phyloP scores from a whole-genome alignment of 2,329 filamentous ascomycete species.

The Colletotrichum salicis region DNA sequence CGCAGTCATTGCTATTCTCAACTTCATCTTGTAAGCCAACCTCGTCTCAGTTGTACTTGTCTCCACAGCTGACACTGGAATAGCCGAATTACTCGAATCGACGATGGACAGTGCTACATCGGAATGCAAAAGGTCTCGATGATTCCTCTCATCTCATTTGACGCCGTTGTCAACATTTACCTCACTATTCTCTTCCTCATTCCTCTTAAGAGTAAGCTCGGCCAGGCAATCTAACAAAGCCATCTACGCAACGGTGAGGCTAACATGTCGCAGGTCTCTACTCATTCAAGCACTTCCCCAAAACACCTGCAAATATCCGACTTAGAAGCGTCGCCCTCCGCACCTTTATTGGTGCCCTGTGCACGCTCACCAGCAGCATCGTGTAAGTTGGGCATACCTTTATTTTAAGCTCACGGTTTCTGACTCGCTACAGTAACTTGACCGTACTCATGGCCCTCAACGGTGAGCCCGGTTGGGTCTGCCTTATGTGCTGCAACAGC shows the following conservation, averaged over 20 bases:
- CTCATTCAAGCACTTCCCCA: constrained; percentile 60
- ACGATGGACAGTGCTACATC: constrained; percentile 68
- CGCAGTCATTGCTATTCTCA: constrained; percentile 61
- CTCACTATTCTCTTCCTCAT: constrained; percentile 71
- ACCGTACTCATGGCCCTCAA: constrained; percentile 67
- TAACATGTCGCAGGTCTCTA: constrained; percentile 59
- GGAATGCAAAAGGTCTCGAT: constrained; percentile 69
- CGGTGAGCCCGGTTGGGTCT: constrained; percentile 73
- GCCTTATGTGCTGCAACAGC: constrained; percentile 72
- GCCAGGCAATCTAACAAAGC: neutral
- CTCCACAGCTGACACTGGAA: neutral
- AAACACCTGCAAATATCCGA: constrained; percentile 51
- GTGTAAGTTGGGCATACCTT: constrained; percentile 53
- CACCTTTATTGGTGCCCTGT: constrained; percentile 68
- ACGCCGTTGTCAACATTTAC: constrained; percentile 71
- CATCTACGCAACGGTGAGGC: neutral
- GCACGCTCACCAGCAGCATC: constrained; percentile 67
- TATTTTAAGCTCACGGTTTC: constrained; percentile 8
- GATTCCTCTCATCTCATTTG: constrained; percentile 70
- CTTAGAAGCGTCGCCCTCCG: constrained; percentile 65
- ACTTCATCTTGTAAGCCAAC: constrained; percentile 67
- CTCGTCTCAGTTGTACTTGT: neutral
- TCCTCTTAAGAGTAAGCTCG: constrained; percentile 63
- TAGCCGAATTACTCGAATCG: constrained; percentile 67
- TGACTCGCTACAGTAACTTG: constrained; percentile 59